These are phyloP conservation scores for Flueggea neowawraea DNA, from an alignment of 441 rosid genomes.

Conservation along the genomic window DNA sequence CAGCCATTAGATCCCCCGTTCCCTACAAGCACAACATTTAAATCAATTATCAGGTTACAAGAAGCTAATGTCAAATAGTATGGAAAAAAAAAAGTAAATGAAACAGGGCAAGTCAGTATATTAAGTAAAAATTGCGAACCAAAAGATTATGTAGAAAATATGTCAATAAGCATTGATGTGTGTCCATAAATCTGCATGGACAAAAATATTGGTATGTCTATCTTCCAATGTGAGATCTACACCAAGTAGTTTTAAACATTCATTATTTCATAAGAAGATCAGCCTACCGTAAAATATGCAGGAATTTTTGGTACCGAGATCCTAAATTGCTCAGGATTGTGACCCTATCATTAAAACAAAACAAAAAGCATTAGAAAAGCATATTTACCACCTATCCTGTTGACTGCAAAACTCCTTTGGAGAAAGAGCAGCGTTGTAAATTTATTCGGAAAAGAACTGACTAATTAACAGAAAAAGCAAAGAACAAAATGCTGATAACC, in stretches of 20 bases:
- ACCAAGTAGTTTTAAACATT: background rate
- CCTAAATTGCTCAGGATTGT: conserved; percentile 88
- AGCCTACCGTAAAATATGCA: conserved; percentile 91
- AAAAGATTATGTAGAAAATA: too few relatives aligned
- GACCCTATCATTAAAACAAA: conserved; percentile 44
- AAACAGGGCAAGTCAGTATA: background rate
- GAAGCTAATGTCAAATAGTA: too few relatives aligned
- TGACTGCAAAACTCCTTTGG: too few relatives aligned
- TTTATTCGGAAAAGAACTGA: too few relatives aligned
- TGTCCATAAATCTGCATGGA: too few relatives aligned
- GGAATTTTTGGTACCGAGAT: conserved; percentile 83
- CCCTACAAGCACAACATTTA: background rate
- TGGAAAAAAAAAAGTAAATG: too few relatives aligned
- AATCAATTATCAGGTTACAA: too few relatives aligned
- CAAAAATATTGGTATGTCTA: conserved; percentile 9
- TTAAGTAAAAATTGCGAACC: background rate
- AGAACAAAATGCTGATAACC: too few relatives aligned
- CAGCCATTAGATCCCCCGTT: conserved; percentile 7
- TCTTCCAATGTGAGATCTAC: background rate
- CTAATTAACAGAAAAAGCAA: too few relatives aligned
- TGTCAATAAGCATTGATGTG: too few relatives aligned
- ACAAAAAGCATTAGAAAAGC: background rate
- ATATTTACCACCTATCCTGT: background rate
- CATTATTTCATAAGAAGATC: conserved; percentile 4
- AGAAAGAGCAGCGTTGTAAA: too few relatives aligned